Conservation (phyloP, 2,329 filamentous ascomycete genomes). For the Diaporthe citriasiana region DNA sequence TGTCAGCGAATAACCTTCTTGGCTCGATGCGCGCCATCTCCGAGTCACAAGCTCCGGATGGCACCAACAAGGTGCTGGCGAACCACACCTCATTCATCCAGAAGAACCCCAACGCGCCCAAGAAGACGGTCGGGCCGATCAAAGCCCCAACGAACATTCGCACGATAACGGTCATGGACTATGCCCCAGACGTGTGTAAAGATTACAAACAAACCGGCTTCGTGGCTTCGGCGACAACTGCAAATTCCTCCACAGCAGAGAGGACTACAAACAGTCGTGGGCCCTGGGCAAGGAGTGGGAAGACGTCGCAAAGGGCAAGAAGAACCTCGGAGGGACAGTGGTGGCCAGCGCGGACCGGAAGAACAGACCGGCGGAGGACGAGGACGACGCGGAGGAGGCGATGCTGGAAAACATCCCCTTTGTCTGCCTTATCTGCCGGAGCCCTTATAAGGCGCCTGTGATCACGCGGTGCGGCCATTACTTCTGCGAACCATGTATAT, state of each 20-base stretch:
- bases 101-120: slow-evolving; percentile 82
- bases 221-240: slow-evolving; percentile 78
- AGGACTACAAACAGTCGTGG: slow-evolving; percentile 93
- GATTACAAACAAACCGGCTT: slow-evolving; percentile 74
- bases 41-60: slow-evolving; percentile 62
- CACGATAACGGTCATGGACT: slow-evolving; percentile 91
- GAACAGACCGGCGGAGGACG: slow-evolving; percentile 49
- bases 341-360: slow-evolving; percentile 71
- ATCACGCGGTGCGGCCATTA: slow-evolving; percentile 95
- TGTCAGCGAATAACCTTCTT: slow-evolving; percentile 68
- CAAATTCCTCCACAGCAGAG: slow-evolving; percentile 83
- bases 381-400: slow-evolving; percentile 73
- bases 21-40: slow-evolving; percentile 65
- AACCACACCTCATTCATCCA: slow-evolving; percentile 82
- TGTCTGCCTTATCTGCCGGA: slow-evolving; percentile 87
- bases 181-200: slow-evolving; percentile 93
- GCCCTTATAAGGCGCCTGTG: slow-evolving; percentile 83
- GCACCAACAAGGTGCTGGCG: slow-evolving; percentile 82
- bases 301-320: slow-evolving; percentile 80
- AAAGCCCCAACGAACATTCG: slow-evolving; percentile 92
- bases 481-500: slow-evolving; percentile 91
- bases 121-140: slow-evolving; percentile 82
- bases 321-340: slow-evolving; percentile 71
- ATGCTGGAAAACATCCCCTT: slow-evolving; percentile 89
- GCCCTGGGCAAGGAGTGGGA: slow-evolving; percentile 97